Evolutionary conservation across 2,329 filamentous ascomycete genomes (phyloP), one percentile per base, ranked within the genome.

Genomic region (Penicillium decumbens): DNA sequence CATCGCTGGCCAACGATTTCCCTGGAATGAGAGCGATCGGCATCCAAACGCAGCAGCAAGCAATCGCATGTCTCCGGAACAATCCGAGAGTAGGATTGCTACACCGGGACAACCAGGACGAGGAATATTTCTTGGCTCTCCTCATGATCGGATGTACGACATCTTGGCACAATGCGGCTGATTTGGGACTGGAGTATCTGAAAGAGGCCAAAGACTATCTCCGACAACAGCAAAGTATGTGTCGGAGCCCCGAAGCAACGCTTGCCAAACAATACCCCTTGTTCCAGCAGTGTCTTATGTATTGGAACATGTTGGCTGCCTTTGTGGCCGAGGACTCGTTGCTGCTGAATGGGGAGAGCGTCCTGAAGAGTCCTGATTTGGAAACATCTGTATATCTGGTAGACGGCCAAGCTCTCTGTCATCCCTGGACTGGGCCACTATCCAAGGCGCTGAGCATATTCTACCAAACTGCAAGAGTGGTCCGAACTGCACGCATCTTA

Each of bases 31-130:
- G 55, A 30, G 44, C 52, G 1, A 59, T 60, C 23, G 58, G 58
- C 15, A 56, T 54, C 29, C 58, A 60, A 24, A 59, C 58, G 4
- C 54, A 59, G 30, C 58, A 59, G n/a, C 56, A 60, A 50, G 58
- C 58, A 24, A 60, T 60, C 13, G 50, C 56, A 7, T 60, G 58
- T 23, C 49, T 60, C 10, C 53, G 55, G 23, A 57, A 57, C 18
- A 55, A 49, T 23, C 46, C 45, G 2, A 56, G 56, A 10, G 51
- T 49, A 9, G 32, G 56, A 5, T 48, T 48, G 7, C 28, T 51
- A 28, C 51, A 57, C 45, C 50, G 53, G 12, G 49, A 52, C 39
- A 45, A 54, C 15, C 46, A 54, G n/a, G 58, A 60, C 37, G 58
- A 60, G 10, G 56, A 60, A 12, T 60, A 51, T 18, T 60, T 60